Base-by-base conservation (phyloP, 495 filamentous ascomycete species). In the Corynascus novoguineensis region DNA sequence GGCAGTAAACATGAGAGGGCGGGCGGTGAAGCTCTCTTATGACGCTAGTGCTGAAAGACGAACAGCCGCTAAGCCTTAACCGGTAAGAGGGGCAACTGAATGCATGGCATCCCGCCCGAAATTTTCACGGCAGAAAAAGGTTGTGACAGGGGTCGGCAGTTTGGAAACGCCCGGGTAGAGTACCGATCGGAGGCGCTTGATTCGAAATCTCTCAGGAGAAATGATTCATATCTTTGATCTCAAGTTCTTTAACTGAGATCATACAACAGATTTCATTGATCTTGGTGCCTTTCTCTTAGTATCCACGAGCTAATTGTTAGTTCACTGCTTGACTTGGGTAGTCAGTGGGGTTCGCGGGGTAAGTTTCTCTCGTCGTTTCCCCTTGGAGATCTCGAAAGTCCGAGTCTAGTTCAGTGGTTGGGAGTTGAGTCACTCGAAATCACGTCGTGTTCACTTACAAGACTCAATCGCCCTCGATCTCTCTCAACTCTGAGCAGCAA, bases 1-100 rank as follows among this genome's bases (percentile, higher is more conserved):
- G 68, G 68, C 68, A 70, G 62, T 66, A 68, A 68, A 64, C 40
- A 17, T 42, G n/a, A 56, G 28, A 52, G 60, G 53, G 41, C 11
- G 56, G 66, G 68, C 68, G 68, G 68, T 70, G 65, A 68, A 48
- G 1, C 31, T 0, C 0, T 22, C 21, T 32, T 50, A 61, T 62
- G 61, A 63, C 55, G 60, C 60, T 68, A 64, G 59, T 28, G n/a
- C 19, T 37, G 12, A 12, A 32, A 24, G 32, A n/a, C 17, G 14
- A 19, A 14, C n/a, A 7, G 19, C 14, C 56, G 60, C 67, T 69
- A 67, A 58, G 32, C 64, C 31, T 21, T 21, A 61, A 60, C 1
- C 8, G 32, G 67, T 65, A 67, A 53, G 67, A 67, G 64, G 62
- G 67, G 67, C 56, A 60, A 29, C 34, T 19, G 37, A 21, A 21